Percentiles rank a stretch among this genome's conserved stretches.
Conservation (phyloP, 768 basidiomycete species). For the Lentinula sp. region DNA sequence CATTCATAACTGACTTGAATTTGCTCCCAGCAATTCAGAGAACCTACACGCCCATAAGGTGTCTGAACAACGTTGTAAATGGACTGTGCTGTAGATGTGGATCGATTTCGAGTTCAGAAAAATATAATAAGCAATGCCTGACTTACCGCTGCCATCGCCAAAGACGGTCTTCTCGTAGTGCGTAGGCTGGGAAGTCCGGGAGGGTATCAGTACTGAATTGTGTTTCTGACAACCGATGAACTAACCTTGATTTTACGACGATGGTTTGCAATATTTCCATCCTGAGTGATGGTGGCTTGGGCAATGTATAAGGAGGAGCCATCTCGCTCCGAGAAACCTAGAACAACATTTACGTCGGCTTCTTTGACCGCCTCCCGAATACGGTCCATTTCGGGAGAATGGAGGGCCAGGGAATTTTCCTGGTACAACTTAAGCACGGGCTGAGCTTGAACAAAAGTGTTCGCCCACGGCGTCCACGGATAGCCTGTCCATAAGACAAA, state of each 20-base stretch:
- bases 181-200: constrained; percentile 18
- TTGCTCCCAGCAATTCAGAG: constrained; percentile 25
- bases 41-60: constrained; percentile 19
- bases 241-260: constrained; percentile 24
- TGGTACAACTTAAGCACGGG: constrained; percentile 22
- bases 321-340: constrained; percentile 23
- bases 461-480: constrained; percentile 26
- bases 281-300: constrained; percentile 20
- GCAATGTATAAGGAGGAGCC: constrained; percentile 20
- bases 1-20: constrained; percentile 14
- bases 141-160: constrained; percentile 23
- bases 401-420: constrained; percentile 21
- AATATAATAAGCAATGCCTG: neutral
- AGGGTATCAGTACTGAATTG: neutral
- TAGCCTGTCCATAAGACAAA: constrained; percentile 15
- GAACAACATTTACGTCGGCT: constrained; percentile 18
- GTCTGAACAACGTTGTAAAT: constrained; percentile 24
- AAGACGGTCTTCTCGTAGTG: constrained; percentile 25
- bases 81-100: constrained; percentile 17
- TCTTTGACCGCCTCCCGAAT: constrained; percentile 23
- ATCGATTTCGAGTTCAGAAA: neutral
- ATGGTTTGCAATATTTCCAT: constrained; percentile 22
- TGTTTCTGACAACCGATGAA: neutral
- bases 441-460: constrained; percentile 19
- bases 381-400: constrained; percentile 25